These are phyloP conservation scores for Kodamaea alishanica DNA, from an alignment of 1,139 yeast species.

Conservation along the genomic window DNA sequence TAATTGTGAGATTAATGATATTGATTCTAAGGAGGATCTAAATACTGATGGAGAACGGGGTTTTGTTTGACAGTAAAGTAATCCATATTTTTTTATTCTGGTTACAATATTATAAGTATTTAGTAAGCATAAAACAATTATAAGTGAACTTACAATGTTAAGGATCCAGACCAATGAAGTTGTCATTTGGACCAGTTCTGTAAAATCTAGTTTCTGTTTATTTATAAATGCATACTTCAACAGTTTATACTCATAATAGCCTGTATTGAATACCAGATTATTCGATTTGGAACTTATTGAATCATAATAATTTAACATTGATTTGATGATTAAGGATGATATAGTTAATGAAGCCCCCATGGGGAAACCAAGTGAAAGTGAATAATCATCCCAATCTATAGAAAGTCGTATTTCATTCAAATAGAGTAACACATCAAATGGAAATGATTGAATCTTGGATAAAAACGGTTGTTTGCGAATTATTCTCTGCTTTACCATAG, in stretches of 20 bases:
- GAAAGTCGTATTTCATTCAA: slow-evolving; percentile 51
- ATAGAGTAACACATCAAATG: slow-evolving; percentile 53
- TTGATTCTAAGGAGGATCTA: slow-evolving; percentile 18
- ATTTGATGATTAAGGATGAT: slow-evolving; percentile 19
- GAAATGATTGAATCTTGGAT: slow-evolving; percentile 45
- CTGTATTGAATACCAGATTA: slow-evolving; percentile 28
- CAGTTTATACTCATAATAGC: slow-evolving; percentile 31
- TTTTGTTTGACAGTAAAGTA: slow-evolving; percentile 31
- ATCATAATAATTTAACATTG: slow-evolving; percentile 19
- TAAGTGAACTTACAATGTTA: slow-evolving; percentile 13
- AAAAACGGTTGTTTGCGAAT: slow-evolving; percentile 26
- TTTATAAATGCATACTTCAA: slow-evolving; percentile 20
- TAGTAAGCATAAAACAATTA: slow-evolving; percentile 21
- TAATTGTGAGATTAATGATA: slow-evolving; percentile 6
- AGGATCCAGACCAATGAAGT: slow-evolving; percentile 21
- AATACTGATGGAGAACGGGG: slow-evolving; percentile 40
- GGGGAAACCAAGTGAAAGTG: slow-evolving; percentile 43
- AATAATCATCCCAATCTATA: slow-evolving; percentile 64
- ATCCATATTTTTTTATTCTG: slow-evolving; percentile 36
- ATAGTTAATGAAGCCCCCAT: slow-evolving; percentile 36
- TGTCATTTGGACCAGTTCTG: slow-evolving; percentile 10
- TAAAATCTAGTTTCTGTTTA: slow-evolving; percentile 3
- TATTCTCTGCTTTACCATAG: slow-evolving; percentile 2
- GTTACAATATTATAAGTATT: slow-evolving; percentile 32
- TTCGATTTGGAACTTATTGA: slow-evolving; percentile 20